These are phyloP conservation scores for Rhinocladiella mackenziei DNA, from an alignment of 2,329 filamentous ascomycete genomes.

Conservation along the genomic window DNA sequence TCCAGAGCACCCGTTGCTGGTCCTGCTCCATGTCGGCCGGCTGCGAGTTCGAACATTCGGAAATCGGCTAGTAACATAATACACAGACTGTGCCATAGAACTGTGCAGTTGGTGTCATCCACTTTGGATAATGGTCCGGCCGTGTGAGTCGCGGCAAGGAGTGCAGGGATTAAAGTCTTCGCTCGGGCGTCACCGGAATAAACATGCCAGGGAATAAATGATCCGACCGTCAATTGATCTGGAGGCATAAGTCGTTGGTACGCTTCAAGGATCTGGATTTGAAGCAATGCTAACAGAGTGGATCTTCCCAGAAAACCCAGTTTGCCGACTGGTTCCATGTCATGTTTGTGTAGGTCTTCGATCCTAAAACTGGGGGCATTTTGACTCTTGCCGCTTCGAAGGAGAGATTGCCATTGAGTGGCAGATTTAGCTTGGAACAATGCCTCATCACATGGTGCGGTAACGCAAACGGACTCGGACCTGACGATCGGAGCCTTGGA, in stretches of 20 bases:
- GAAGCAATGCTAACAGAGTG: conserved; percentile 38
- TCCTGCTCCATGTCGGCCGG: conserved; percentile 47
- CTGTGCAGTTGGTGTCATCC: conserved; percentile 45
- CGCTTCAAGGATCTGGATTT: conserved; percentile 42
- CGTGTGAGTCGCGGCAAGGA: conserved; percentile 17
- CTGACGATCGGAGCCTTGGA: conserved; percentile 46
- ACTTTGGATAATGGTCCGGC: conserved; percentile 19
- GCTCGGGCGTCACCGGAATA: conserved; percentile 49
- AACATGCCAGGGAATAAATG: conserved; percentile 43
- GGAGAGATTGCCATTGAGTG: conserved; percentile 38
- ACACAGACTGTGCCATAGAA: conserved; percentile 53
- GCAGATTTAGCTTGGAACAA: conserved; percentile 43
- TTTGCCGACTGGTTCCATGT: conserved; percentile 37
- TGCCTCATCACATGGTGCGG: conserved; percentile 44
- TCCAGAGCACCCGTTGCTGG: conserved; percentile 48
- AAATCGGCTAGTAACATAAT: conserved; percentile 52
- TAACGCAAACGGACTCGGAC: conserved; percentile 46
- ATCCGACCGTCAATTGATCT: conserved; percentile 36
- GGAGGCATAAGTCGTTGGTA: conserved; percentile 42
- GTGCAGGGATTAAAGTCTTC: conserved; percentile 28
- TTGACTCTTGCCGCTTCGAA: conserved; percentile 36
- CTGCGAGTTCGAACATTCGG: conserved; percentile 51
- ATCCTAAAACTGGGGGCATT: conserved; percentile 36
- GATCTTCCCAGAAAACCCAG: conserved; percentile 30
- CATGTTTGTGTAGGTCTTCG: conserved; percentile 30